Conservation (phyloP, 495 filamentous ascomycete genomes). For the Pseudoneurospora amorphoporcata region DNA sequence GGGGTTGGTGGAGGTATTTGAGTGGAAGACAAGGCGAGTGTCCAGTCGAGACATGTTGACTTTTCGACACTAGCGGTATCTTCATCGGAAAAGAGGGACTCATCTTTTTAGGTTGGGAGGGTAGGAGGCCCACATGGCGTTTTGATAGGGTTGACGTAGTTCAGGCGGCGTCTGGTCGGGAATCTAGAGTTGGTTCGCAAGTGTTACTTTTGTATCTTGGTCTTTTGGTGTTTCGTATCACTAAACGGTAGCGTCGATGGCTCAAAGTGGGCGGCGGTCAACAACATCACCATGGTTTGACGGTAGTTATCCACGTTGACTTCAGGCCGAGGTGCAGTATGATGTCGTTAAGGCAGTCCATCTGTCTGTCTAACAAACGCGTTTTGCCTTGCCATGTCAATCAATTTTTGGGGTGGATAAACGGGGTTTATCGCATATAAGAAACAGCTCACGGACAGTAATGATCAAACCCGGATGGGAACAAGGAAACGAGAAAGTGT, state of each 20-base stretch:
- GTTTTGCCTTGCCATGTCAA: not conserved
- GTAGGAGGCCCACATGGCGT: not conserved
- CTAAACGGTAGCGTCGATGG: not conserved
- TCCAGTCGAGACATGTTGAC: not conserved
- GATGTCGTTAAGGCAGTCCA: not conserved
- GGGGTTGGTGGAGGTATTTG: not conserved
- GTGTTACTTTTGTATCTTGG: not conserved
- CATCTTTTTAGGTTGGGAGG: not conserved
- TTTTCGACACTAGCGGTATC: not conserved
- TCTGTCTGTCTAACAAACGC: not conserved
- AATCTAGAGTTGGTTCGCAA: not conserved
- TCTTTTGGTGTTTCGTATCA: not conserved
- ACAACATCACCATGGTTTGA: not conserved
- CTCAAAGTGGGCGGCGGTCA: not conserved
- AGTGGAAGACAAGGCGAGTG: not conserved
- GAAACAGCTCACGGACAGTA: not conserved
- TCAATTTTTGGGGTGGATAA: not conserved
- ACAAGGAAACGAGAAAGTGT: not conserved
- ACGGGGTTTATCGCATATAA: not conserved
- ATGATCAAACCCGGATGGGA: not conserved
- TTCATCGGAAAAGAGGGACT: not conserved
- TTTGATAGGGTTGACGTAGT: not conserved
- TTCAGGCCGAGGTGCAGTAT: not conserved
- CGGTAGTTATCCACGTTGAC: not conserved
- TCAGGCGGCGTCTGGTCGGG: not conserved